Evolutionary conservation across 1,284 basidiomycete genomes (phyloP).

Genomic region (Anthracocystis panici-leucophaei): DNA sequence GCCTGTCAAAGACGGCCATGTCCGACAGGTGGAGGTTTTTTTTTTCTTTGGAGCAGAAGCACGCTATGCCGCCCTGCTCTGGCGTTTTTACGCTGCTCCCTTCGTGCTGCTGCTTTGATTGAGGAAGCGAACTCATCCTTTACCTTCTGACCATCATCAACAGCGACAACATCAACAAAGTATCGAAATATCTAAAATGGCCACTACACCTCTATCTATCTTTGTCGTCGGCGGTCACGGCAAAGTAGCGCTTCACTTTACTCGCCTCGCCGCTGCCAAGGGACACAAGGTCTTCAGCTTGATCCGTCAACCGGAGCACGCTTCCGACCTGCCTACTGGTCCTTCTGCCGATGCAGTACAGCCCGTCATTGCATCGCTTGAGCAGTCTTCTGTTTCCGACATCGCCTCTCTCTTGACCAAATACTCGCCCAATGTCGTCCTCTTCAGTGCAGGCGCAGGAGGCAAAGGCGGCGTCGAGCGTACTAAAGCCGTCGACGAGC

Average conservation of each 20-base stretch:
- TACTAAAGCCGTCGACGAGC: conserved; percentile 78
- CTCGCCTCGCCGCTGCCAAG: conserved; percentile 39
- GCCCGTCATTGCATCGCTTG: conserved; percentile 76
- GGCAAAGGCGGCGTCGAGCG: conserved; percentile 77
- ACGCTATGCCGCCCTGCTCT: conserved; percentile 12
- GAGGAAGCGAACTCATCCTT: neutral
- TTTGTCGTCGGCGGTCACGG: conserved; percentile 60
- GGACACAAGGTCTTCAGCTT: conserved; percentile 55
- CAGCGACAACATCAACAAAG: neutral
- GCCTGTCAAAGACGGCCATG: conserved; percentile 6
- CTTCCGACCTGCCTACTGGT: conserved; percentile 46
- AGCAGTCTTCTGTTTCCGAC: conserved; percentile 73
- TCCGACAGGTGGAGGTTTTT: neutral
- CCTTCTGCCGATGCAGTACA: conserved; percentile 69
- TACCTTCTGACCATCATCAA: neutral
- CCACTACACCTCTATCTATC: conserved; percentile 38
- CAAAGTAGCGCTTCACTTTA: conserved; percentile 58
- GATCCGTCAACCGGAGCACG: conserved; percentile 55
- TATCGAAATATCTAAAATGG: conserved; percentile 10
- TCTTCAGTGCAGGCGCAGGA: conserved; percentile 79
- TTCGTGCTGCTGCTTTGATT: neutral
- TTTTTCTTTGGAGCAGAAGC: conserved; percentile 2
- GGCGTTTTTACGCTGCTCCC: conserved; percentile 16
- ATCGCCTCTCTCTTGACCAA: conserved; percentile 74
- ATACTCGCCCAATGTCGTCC: conserved; percentile 74